phyloP scores from a whole-genome alignment of 495 filamentous ascomycete species.

The Neurospora discreta region DNA sequence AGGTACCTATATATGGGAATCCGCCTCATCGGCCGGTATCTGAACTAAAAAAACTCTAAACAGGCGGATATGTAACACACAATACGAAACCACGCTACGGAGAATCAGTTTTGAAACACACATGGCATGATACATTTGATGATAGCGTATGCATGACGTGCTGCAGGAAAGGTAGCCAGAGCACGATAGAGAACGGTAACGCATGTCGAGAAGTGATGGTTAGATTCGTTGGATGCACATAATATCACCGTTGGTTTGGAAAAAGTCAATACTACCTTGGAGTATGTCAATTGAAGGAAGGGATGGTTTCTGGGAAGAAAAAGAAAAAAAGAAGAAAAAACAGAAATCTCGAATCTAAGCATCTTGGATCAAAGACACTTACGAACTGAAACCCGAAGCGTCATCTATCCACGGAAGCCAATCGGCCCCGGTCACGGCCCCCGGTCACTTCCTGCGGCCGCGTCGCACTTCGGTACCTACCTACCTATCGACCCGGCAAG shows the following conservation, averaged over 20 bases:
- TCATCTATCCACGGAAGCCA: not conserved
- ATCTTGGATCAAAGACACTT: not conserved
- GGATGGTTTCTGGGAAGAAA: too few species aligned
- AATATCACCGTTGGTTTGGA: not conserved
- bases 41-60: too few species aligned
- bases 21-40: not conserved
- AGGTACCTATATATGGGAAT: not conserved
- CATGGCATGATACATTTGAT: not conserved
- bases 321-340: too few species aligned
- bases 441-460: not conserved
- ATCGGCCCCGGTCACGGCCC: not conserved
- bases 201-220: too few species aligned
- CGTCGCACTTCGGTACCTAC: not conserved
- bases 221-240: not conserved
- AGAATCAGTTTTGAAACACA: not conserved
- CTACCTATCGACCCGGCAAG: not conserved
- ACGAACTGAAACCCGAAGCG: not conserved
- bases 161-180: not conserved
- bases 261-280: too few species aligned
- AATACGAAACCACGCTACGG: not conserved
- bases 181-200: not conserved
- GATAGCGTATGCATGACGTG: too few species aligned
- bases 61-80: too few species aligned
- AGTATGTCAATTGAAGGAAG: too few species aligned
- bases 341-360: too few species aligned